Evolutionary conservation across 2,329 filamentous ascomycete genomes (phyloP).

Genomic region (Fusarium cyanostomum): DNA sequence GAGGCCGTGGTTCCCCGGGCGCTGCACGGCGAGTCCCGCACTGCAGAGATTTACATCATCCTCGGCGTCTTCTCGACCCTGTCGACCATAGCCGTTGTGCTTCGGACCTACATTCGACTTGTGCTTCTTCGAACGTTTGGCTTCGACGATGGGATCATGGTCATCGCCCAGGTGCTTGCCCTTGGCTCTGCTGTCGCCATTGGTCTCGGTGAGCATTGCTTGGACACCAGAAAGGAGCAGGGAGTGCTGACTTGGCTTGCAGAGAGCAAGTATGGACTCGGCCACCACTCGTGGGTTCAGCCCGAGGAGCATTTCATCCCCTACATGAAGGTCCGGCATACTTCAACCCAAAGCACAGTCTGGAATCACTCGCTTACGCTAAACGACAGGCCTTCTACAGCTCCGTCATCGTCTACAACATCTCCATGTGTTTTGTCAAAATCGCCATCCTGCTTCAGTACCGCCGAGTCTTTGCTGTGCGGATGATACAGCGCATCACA

Average conservation of each 20-base stretch:
- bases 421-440: slow-evolving; percentile 21
- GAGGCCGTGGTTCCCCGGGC: not conserved
- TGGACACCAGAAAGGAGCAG: accelerated
- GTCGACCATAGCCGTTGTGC: slow-evolving; percentile 1
- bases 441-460: slow-evolving; percentile 23
- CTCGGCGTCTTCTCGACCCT: slow-evolving; percentile 8
- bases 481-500: not conserved
- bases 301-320: not conserved
- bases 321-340: slow-evolving; percentile 16
- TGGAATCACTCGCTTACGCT: not conserved
- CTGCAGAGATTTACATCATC: slow-evolving; percentile 8
- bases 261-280: slow-evolving; percentile 24
- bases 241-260: not conserved
- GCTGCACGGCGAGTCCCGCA: slow-evolving; percentile 1
- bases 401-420: slow-evolving; percentile 14
- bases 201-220: slow-evolving; percentile 5
- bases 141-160: slow-evolving; percentile 18
- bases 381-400: slow-evolving; percentile 9
- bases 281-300: slow-evolving; percentile 21
- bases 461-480: slow-evolving; percentile 17
- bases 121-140: slow-evolving; percentile 15
- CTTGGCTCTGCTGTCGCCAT: slow-evolving; percentile 8
- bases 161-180: slow-evolving; percentile 4
- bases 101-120: slow-evolving; percentile 7
- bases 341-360: not conserved